Base-by-base conservation (phyloP, 306 rosid species). In the Cicer bijugum region DNA sequence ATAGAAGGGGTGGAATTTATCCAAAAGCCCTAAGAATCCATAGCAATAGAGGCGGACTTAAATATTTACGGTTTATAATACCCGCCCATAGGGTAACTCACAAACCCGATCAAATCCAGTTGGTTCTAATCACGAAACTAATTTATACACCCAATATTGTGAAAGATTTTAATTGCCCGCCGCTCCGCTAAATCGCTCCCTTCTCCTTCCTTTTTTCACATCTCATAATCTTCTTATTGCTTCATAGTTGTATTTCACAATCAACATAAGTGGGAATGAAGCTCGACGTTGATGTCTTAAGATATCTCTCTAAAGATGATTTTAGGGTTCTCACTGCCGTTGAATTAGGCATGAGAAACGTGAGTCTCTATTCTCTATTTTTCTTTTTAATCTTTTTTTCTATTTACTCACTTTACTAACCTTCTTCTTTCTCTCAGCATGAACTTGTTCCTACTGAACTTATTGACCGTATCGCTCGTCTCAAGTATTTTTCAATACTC, bases 301-400 rank as follows among this genome's bases (percentile, higher is more conserved):
- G 96, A 84, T 90, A 89, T 83, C 92, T 90, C 40, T 85, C 96
- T 4, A 90, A 89, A 79, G 97, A 90, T 74, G 98, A 93, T 80
- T 93, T 93, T 77, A 88, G 96, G 91, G 98, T 93, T 78, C 97
- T 90, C 20, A 90, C 97, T 6, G 98, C 97, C 3, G 91, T 89
- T 16, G 97, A 92, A 80, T 76, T 92, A 88, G 97, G 97, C 15
- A 92, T 92, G 97, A 65, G 96, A 78, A 92, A 92, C 78, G 97
- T 91, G 7, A 28, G 85, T 67, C 44, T 50, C 43, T 59, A 2
- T 58, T 15, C 23, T 38, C 28, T 0, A 55, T 71, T 56, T 15
- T 8, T 14, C 39, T 39, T 71, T 71, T n/a, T n/a, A 39, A 17
- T 17, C 11, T 15, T 6, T 9, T 0, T 38, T 10, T 4, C 12